phyloP scores from a whole-genome alignment of 2,329 filamentous ascomycete genomes.

The Alternaria hordeiaustralica region DNA sequence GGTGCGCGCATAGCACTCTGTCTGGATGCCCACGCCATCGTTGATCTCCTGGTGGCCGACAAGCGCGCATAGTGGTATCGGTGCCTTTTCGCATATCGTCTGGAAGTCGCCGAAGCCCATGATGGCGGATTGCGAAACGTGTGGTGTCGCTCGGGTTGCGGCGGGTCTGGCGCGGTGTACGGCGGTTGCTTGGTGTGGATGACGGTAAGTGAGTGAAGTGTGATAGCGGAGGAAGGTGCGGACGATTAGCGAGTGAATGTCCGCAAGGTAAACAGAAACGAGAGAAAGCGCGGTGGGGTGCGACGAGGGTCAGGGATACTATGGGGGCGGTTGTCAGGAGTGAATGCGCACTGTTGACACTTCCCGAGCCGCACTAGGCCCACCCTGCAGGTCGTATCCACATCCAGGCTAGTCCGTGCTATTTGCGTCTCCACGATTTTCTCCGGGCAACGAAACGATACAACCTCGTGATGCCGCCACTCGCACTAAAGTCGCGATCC shows the following conservation, averaged over 20 bases:
- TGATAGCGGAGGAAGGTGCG: constrained; percentile 18
- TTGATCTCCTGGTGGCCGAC: constrained; percentile 77
- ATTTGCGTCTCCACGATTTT: not conserved
- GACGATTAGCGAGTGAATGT: constrained; percentile 30
- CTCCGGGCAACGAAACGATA: not conserved
- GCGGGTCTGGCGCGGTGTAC: constrained; percentile 4
- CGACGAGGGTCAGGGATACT: constrained; percentile 23
- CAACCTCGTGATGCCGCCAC: not conserved
- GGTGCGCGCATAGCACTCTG: constrained; percentile 90
- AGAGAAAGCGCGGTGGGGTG: constrained; percentile 29
- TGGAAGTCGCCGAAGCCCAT: constrained; percentile 94
- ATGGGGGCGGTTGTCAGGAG: constrained; percentile 41
- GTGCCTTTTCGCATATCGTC: constrained; percentile 81
- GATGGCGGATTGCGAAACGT: constrained; percentile 14
- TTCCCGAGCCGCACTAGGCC: constrained; percentile 18
- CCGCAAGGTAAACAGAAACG: constrained; percentile 23
- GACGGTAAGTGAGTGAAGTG: constrained; percentile 3
- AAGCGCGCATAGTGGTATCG: constrained; percentile 85
- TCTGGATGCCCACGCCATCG: constrained; percentile 77
- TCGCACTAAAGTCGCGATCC: not conserved
- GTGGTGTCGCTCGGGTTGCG: constrained; percentile 10
- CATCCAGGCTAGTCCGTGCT: constrained; percentile 2
- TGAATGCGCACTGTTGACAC: constrained; percentile 25
- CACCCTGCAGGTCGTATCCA: constrained; percentile 1
- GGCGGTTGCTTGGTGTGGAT: constrained; percentile 12